Conservation (phyloP, 345 rosid genomes). For the Geranium brycei region DNA sequence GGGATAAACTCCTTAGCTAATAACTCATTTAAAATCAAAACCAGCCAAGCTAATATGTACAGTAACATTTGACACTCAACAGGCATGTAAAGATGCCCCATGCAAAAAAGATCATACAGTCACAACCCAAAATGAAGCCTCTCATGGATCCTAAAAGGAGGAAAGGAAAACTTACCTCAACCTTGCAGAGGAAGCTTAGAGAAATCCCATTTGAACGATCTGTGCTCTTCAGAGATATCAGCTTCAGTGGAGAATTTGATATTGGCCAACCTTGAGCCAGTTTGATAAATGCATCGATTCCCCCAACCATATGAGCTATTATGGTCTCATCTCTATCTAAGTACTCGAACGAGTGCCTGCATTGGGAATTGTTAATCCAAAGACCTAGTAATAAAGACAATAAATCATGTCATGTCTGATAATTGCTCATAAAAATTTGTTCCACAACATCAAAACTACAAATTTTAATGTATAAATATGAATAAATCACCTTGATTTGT, state of each 20-base stretch:
- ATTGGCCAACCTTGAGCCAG: conserved; percentile 68
- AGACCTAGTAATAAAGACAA: neutral
- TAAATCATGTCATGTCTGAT: neutral
- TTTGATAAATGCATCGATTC: conserved; percentile 49
- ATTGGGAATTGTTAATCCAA: conserved; percentile 5
- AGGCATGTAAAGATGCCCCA: no score
- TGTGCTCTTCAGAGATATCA: conserved; percentile 38
- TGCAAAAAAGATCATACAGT: no score
- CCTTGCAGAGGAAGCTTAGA: conserved; percentile 39
- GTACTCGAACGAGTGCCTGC: conserved; percentile 64
- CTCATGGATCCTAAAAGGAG: no score
- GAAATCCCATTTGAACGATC: conserved; percentile 40
- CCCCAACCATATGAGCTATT: conserved; percentile 45
- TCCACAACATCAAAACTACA: neutral
- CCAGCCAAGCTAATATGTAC: no score
- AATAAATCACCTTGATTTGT: conserved; percentile 40
- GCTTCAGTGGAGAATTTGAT: conserved; percentile 28
- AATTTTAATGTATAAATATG: neutral
- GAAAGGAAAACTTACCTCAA: conserved; percentile 34
- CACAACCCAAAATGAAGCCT: no score
- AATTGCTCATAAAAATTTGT: neutral
- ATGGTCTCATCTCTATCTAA: conserved; percentile 51
- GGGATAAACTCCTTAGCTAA: no score
- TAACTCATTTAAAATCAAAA: no score
- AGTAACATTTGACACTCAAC: no score